These are phyloP conservation scores for Exophiala sideris DNA, from an alignment of 2,329 filamentous ascomycete genomes.

Conservation along the genomic window DNA sequence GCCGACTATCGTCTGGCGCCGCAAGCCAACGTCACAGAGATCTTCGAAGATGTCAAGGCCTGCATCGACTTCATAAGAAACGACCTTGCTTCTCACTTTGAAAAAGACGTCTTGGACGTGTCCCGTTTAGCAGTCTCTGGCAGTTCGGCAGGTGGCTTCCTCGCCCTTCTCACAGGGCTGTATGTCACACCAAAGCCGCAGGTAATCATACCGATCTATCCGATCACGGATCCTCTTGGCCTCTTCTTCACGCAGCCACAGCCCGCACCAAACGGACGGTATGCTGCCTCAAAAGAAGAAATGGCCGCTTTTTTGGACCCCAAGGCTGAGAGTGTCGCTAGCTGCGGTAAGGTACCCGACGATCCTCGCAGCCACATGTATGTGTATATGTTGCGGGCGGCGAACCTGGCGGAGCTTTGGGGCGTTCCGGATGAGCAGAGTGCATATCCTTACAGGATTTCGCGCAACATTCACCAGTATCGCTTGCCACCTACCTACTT, in stretches of 20 bases:
- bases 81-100: neutral
- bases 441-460: neutral
- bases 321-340: neutral
- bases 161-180: neutral
- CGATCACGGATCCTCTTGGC: slow-evolving; percentile 3
- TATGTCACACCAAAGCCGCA: neutral
- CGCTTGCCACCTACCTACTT: slow-evolving; percentile 1
- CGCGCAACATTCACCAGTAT: neutral
- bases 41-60: slow-evolving; percentile 1
- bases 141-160: neutral
- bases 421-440: neutral
- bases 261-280: neutral
- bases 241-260: slow-evolving; percentile 3
- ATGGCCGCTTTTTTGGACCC: neutral
- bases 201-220: slow-evolving; percentile 4
- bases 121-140: slow-evolving; percentile 1
- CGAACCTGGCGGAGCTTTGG: neutral
- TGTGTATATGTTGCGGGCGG: neutral
- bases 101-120: neutral
- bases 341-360: neutral
- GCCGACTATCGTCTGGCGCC: neutral
- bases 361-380: slow-evolving; percentile 1
- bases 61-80: slow-evolving; percentile 2
- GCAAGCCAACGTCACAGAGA: neutral
- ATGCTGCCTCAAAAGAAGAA: neutral